phyloP scores from a whole-genome alignment of 2,329 filamentous ascomycete species.

The Septoria linicola region DNA sequence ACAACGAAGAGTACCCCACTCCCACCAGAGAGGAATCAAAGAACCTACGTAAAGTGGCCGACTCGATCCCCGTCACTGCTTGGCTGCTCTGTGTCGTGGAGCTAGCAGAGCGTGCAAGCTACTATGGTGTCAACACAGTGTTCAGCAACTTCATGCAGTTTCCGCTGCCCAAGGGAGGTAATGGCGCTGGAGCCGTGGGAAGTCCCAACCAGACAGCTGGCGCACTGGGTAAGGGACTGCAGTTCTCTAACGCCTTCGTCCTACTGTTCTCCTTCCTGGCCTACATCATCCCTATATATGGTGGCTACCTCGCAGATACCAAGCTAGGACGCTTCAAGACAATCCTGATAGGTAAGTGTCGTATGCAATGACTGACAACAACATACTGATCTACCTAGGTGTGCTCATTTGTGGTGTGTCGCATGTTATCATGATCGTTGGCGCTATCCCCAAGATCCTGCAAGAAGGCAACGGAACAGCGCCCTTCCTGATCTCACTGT shows the following conservation, averaged over 20 bases:
- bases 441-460: conserved; percentile 28
- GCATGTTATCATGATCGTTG: conserved; percentile 28
- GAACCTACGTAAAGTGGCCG: conserved; percentile 53
- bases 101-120: conserved; percentile 61
- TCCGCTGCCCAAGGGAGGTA: conserved; percentile 51
- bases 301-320: conserved; percentile 29
- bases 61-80: conserved; percentile 52
- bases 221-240: conserved; percentile 59
- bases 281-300: conserved; percentile 55
- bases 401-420: conserved; percentile 28
- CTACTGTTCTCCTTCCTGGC: conserved; percentile 59
- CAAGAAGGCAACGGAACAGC: conserved; percentile 25
- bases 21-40: conserved; percentile 51
- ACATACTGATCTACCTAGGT: too few relatives aligned
- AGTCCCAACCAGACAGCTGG: conserved; percentile 47
- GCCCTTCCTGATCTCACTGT: conserved; percentile 60
- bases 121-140: conserved; percentile 57
- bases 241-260: conserved; percentile 53
- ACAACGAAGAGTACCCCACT: conserved; percentile 27
- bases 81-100: conserved; percentile 57
- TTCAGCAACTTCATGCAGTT: conserved; percentile 65
- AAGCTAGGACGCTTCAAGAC: conserved; percentile 30
- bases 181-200: conserved; percentile 38
- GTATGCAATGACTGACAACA: too few relatives aligned
- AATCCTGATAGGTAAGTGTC: conserved; percentile 14